Base-by-base conservation (phyloP, 352 stramenopile species). In the Phytopythium ostracodes region DNA sequence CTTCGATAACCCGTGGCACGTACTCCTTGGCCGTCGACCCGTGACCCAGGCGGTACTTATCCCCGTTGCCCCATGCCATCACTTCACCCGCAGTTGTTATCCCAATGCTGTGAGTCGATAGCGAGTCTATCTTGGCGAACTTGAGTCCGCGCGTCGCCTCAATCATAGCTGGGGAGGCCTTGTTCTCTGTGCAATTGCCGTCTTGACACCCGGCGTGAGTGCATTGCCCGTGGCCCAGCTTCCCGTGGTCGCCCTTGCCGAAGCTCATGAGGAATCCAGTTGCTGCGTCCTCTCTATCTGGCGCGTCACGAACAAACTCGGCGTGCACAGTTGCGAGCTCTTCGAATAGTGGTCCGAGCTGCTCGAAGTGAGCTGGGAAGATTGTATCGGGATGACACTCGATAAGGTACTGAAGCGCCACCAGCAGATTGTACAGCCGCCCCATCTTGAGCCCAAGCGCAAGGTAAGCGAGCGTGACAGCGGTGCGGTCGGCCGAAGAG, bases 151-250 rank as follows among this genome's bases (percentile, higher is more conserved):
- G 71, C 2, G 73, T 89, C 1, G 82, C 77, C 1, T 63, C 68
- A 60, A 95, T 73, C 44, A 89, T 68, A 8, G 82, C 92, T 2
- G 86, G 84, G 0, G 77, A 65, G 31, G 42, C 70, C 55, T 95
- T 95, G 70, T 95, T 95, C 59, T 95, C 86, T 0, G 84, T 93
- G 53, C 86, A 95, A 33, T 93, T 92, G 3, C 74, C 75, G 27
- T 95, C 86, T 18, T 84, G 59, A 35, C 86, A 95, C 1, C 72
- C 67, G 6, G 70, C 51, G 54, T 93, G 86, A 1, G 60, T 76
- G 51, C 86, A 95, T 53, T 86, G 81, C 1, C 86, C 86, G 54
- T 93, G 86, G 2, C 86, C 86, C 0, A 95, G 74, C 36, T 95
- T 93, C 10, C 86, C 86, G 36, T 95, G 86, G 42, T 93, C 86